phyloP scores from a whole-genome alignment of 768 basidiomycete genomes.

The Collybiopsis confluens region DNA sequence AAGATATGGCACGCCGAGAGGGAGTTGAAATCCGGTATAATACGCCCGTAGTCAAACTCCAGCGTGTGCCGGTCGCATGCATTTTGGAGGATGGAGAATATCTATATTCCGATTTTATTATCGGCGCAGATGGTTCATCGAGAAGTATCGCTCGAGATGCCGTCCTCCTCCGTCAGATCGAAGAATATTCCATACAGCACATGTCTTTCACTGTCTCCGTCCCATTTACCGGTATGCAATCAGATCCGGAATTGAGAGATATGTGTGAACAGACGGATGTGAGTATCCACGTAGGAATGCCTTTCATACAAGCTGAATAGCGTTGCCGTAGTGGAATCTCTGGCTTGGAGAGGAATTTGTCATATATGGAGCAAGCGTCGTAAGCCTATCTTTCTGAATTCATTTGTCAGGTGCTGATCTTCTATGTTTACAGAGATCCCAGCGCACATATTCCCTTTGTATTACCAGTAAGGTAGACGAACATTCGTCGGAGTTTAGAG shows the following conservation, averaged over 20 bases:
- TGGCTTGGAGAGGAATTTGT: constrained; percentile 28
- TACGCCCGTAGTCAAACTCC: constrained; percentile 28
- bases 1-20: constrained; percentile 38
- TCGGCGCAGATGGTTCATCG: constrained; percentile 55
- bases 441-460: constrained; percentile 23
- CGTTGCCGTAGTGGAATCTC: constrained; percentile 34
- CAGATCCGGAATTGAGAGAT: constrained; percentile 26
- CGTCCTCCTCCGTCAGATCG: constrained; percentile 22
- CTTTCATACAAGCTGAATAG: background rate
- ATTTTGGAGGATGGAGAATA: constrained; percentile 37
- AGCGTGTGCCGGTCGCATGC: constrained; percentile 28
- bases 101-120: constrained; percentile 46
- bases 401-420: background rate
- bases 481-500: constrained; percentile 18
- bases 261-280: constrained; percentile 26
- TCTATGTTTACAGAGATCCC: constrained; percentile 17
- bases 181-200: constrained; percentile 21
- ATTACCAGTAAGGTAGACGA: constrained; percentile 19
- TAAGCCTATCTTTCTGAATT: constrained; percentile 1
- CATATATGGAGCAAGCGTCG: constrained; percentile 15
- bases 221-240: constrained; percentile 24
- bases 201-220: constrained; percentile 28
- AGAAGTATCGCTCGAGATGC: constrained; percentile 33
- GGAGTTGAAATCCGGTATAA: constrained; percentile 46
- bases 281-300: constrained; percentile 12